Base-by-base conservation (phyloP, 768 basidiomycete species). In the Sarcodon sp. region DNA sequence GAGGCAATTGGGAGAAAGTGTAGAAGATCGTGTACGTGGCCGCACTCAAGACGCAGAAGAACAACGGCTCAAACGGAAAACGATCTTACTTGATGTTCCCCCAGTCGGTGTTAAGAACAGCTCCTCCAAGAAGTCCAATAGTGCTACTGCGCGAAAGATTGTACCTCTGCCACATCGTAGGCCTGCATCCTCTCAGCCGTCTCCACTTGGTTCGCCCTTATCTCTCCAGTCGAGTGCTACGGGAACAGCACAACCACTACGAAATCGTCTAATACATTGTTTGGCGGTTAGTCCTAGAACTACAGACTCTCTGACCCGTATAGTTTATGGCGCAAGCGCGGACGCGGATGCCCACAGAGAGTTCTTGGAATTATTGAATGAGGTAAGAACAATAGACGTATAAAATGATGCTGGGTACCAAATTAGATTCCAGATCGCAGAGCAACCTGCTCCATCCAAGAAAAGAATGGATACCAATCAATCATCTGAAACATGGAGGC, bases 241-340 rank as follows among this genome's bases (percentile, higher is more conserved):
- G 10, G 51, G 48, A 32, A 44, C 41, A 43, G 49, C 27, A 31
- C 54, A 37, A 46, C 53, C 61, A 39, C 52, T 65, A 21, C 62
- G 64, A 16, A 57, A 58, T 35, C 66, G 77, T 39, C 61, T 85
- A 44, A 64, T 86, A 2, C 78, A 75, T 46, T 73, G 64, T 46
- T 60, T 81, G 6, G 72, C 76, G 5, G 66, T 71, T n/a, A 70
- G 73, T 3, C 64, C 74, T 18, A 64, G 78, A 21, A 61, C 74
- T 3, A 48, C 57, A 9, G 65, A 65, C 0, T 63, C 64, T n/a
- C 60, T 63, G 8, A 50, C 69, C 44, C 66, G 55, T 47, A 58
- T 72, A 50, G 66, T 80, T n/a, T 72, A 69, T 27, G 75, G 72
- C 18, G 48, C 62, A 5, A 65, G 64, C 45, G 55, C 64, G 33